These are phyloP conservation scores for Candida ascalaphidarum DNA, from an alignment of 805 yeast genomes.

Conservation along the genomic window DNA sequence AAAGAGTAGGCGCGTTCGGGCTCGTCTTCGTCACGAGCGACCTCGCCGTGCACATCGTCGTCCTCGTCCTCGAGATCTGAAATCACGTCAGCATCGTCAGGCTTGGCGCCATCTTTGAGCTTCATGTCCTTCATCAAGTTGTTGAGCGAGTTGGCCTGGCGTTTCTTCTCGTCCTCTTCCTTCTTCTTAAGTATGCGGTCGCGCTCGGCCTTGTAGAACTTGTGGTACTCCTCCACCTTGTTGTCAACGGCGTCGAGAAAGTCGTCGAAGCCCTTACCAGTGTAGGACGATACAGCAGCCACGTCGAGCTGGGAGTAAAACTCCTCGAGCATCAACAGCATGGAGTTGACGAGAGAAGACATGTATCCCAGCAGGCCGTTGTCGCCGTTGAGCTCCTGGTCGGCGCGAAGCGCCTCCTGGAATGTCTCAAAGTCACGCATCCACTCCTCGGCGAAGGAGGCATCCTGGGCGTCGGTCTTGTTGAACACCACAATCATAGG, in stretches of 20 bases:
- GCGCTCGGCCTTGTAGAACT: slow-evolving; percentile 77
- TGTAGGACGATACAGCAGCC: slow-evolving; percentile 85
- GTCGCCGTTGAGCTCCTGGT: slow-evolving; percentile 58
- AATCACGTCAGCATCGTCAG: slow-evolving; percentile 38
- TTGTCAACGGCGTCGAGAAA: slow-evolving; percentile 77
- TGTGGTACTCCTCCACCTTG: slow-evolving; percentile 81
- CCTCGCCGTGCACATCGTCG: slow-evolving; percentile 38
- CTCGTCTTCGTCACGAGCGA: slow-evolving; percentile 39
- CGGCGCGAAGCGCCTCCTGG: slow-evolving; percentile 65
- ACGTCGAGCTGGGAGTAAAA: slow-evolving; percentile 89
- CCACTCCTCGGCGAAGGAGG: slow-evolving; percentile 91
- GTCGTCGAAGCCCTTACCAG: slow-evolving; percentile 93
- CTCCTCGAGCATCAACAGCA: slow-evolving; percentile 94
- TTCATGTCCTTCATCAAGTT: slow-evolving; percentile 85
- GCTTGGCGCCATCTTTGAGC: slow-evolving; percentile 30
- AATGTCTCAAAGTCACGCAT: slow-evolving; percentile 93
- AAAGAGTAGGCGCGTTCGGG: slow-evolving; percentile 60
- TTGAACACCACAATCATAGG: slow-evolving; percentile 97
- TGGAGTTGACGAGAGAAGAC: slow-evolving; percentile 87
- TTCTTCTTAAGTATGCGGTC: slow-evolving; percentile 72
- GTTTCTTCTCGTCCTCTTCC: slow-evolving; percentile 62
- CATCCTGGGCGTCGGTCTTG: slow-evolving; percentile 82
- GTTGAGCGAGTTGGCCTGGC: slow-evolving; percentile 63
- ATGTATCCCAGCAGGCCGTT: slow-evolving; percentile 77
- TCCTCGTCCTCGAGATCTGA: slow-evolving; percentile 47